Base-by-base conservation (phyloP, 2,329 filamentous ascomycete species). In the Microsporum canis region DNA sequence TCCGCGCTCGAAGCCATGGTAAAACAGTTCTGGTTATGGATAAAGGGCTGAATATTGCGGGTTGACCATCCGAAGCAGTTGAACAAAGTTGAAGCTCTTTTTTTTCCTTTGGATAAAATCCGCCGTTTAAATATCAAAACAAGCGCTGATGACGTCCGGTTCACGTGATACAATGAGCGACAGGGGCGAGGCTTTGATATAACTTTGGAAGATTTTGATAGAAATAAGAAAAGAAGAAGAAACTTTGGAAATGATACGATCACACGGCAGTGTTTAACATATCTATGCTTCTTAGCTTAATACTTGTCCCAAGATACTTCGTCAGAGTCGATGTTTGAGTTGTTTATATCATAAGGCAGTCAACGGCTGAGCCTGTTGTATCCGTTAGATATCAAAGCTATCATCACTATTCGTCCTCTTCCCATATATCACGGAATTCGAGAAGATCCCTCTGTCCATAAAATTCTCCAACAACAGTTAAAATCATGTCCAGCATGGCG, bases 401-500 rank as follows among this genome's bases (percentile, higher is more conserved):
- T 14, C n/a, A 33, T 53, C 49, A 3, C 27, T 53, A 12, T 6
- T 64, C 60, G n/a, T 38, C 62, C 51, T 68, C 68, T 39, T 69
- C 65, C 80, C 82, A 84, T 17, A 74, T 62, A 62, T 87, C 82
- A 62, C 90, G 82, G 64, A 86, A 88, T 68, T 88, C 84, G 57
- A 96, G 80, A 64, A 96, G 75, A 73, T 97, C 92, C 65, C 87
- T 81, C 75, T 97, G 92, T 1, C 92, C 91, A 74, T 91, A 97
- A 66, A 88, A 84, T 74, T 96, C 91, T 67, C 90, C 91, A 56
- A 88, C 86, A 39, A 96, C 81, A 0, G 89, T 94, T 66, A 96
- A 78, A 59, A 96, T 89, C 89, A 95, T 95, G 74, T 95, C 91
- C 38, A 96, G 79, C 45, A 90, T 91, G n/a, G 85, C 87, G 33